These are phyloP conservation scores for Fusarium illudens DNA, from an alignment of 2,329 filamentous ascomycete species.

Conservation along the genomic window DNA sequence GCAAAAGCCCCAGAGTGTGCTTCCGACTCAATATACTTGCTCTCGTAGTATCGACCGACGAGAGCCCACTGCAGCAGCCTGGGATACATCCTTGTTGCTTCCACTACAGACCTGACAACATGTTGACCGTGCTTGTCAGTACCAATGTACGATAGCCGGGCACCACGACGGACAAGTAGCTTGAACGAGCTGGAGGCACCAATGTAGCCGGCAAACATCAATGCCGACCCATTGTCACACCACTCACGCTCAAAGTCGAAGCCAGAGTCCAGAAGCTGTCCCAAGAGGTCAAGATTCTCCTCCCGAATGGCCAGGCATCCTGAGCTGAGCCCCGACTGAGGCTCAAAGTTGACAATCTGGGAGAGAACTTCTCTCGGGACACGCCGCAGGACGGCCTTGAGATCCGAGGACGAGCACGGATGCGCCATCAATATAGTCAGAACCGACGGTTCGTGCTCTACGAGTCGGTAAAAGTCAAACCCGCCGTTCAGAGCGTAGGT, in stretches of 20 bases:
- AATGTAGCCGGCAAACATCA: conserved; percentile 35
- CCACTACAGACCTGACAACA: conserved; percentile 18
- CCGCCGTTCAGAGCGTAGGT: conserved; percentile 22
- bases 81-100: conserved; percentile 21
- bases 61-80: conserved; percentile 32
- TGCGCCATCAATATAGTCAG: neutral
- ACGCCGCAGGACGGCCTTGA: conserved; percentile 29
- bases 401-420: neutral
- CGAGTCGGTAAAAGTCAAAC: conserved; percentile 32
- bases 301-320: conserved; percentile 14
- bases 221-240: conserved; percentile 21
- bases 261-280: conserved; percentile 25
- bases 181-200: conserved; percentile 28
- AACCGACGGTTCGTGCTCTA: conserved; percentile 21
- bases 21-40: conserved; percentile 5
- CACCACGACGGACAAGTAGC: conserved; percentile 27
- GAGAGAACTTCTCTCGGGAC: conserved; percentile 19
- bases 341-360: conserved; percentile 20
- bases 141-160: conserved; percentile 23
- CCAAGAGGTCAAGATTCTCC: neutral
- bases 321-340: neutral
- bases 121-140: conserved; percentile 13
- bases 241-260: conserved; percentile 28
- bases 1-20: neutral
- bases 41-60: conserved; percentile 26